Evolutionary conservation across 768 basidiomycete genomes (phyloP), one percentile per base, ranked within the genome.

Genomic region (Artomyces pyxidatus): DNA sequence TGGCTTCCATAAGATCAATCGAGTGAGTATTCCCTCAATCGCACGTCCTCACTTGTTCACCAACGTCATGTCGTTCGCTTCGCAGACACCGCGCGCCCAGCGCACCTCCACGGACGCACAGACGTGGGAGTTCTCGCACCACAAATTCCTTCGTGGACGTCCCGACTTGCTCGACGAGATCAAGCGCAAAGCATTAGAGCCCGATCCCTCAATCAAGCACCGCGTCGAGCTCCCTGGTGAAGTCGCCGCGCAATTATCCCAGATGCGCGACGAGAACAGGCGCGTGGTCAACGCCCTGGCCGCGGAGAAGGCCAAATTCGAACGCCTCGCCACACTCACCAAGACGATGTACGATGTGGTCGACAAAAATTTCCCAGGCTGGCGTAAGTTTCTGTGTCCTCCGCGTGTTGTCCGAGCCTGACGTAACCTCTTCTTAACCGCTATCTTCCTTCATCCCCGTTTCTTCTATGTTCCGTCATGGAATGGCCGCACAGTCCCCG

Each of bases 1-100:
- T 60, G 91, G 90, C 23, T 95, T 94, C 66, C 89, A 91, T 70
- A 94, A 94, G 69, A 89, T 89, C 68, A 91, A 91, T 64, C 76
- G 88, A 68, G 85, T 88, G 50, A 53, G 78, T 71, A 22, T 2
- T n/a, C n/a, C n/a, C 7, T 6, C 29, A 8, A 12, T 40, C 6
- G 21, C n/a, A 16, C 29, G 14, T 11, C 21, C 25, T 27, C 54
- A 48, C 42, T 44, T 52, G 50, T 38, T 27, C 23, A 22, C 41
- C 38, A 22, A 41, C 43, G 28, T 38, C 45, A 50, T 51, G 40
- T 49, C 48, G 49, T 23, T 4, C 6, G 5, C n/a, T n/a, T 17
- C 29, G 54, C 63, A 88, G 79, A 88, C 88, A 4, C 88, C 88
- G 22, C 83, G 89, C 42, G 84, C 88, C 5, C 85, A 89, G 61